Conservation (phyloP, 306 rosid species). For the Sophora flavescens region DNA sequence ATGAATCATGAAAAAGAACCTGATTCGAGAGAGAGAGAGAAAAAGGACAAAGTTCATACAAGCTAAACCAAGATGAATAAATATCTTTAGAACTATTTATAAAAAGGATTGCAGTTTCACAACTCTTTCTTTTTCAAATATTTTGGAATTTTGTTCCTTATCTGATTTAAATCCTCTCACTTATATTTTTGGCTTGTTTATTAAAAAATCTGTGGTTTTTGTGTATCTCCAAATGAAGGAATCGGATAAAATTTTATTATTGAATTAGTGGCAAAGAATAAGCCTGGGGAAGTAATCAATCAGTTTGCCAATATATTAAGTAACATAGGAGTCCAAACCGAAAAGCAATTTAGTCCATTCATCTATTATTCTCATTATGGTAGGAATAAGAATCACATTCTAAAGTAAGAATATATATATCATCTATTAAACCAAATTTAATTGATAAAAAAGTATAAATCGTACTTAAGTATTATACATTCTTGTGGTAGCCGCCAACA, state of each 20-base stretch:
- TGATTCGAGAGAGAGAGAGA: background rate
- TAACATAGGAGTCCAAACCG: background rate
- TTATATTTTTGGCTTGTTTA: background rate
- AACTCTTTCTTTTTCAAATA: background rate
- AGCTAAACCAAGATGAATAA: too few species aligned
- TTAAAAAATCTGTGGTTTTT: background rate
- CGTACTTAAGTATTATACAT: constrained; percentile 7
- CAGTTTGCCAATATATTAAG: constrained; percentile 5
- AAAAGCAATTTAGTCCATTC: constrained; percentile 5
- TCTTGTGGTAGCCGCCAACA: constrained; percentile 34
- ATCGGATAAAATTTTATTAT: background rate
- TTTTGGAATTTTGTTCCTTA: constrained; percentile 24
- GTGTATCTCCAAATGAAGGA: constrained; percentile 11
- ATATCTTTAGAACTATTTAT: background rate
- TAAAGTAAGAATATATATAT: background rate
- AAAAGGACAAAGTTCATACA: too few species aligned
- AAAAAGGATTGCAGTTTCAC: background rate
- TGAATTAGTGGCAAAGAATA: background rate
- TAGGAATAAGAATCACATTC: background rate
- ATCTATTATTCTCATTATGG: too few species aligned
- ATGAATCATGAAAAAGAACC: background rate
- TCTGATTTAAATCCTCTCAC: constrained; percentile 8
- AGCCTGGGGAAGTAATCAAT: constrained; percentile 22
- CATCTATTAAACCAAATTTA: constrained; percentile 17
- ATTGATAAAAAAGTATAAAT: background rate